Percentiles rank a stretch among this genome's conserved stretches.
Conservation (phyloP, 495 filamentous ascomycete genomes). For the Xylaria acuta region DNA sequence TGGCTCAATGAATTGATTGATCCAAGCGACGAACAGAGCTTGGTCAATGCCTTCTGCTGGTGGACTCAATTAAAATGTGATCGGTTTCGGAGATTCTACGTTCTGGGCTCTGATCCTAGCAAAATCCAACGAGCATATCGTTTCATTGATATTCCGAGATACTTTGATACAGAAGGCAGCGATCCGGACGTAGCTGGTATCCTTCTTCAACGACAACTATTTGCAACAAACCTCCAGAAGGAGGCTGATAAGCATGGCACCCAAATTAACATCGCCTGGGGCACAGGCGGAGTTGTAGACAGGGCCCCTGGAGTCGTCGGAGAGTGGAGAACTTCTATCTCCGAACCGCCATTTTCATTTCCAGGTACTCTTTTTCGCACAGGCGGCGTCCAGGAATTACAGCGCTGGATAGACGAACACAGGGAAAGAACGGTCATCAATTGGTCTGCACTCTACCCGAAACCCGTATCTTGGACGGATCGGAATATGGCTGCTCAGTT, state of each 20-base stretch:
- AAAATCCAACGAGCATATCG: conserved; percentile 44
- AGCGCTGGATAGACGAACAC: conserved; percentile 20
- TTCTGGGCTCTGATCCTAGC: conserved; percentile 49
- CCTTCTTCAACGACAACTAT: conserved; percentile 2
- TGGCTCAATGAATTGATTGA: conserved; percentile 53
- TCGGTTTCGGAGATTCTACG: conserved; percentile 53
- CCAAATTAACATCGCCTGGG: conserved; percentile 21
- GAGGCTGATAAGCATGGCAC: conserved; percentile 5
- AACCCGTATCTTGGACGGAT: conserved; percentile 48
- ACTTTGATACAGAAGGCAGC: conserved; percentile 43
- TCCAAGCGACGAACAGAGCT: conserved; percentile 58
- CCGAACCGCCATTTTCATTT: conserved; percentile 20
- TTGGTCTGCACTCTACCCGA: conserved; percentile 36
- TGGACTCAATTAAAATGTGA: conserved; percentile 57
- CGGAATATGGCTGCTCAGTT: conserved; percentile 45
- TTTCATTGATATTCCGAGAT: conserved; percentile 47
- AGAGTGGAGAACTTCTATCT: conserved; percentile 14
- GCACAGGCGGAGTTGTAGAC: neutral
- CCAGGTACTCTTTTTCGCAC: conserved; percentile 26
- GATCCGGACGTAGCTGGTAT: conserved; percentile 44
- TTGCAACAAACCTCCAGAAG: conserved; percentile 12
- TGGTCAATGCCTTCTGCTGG: conserved; percentile 61
- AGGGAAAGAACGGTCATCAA: neutral
- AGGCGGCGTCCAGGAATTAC: conserved; percentile 22
- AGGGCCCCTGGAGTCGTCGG: neutral